phyloP scores from a whole-genome alignment of 2,329 filamentous ascomycete genomes.

The Magnaporthiopsis poae region DNA sequence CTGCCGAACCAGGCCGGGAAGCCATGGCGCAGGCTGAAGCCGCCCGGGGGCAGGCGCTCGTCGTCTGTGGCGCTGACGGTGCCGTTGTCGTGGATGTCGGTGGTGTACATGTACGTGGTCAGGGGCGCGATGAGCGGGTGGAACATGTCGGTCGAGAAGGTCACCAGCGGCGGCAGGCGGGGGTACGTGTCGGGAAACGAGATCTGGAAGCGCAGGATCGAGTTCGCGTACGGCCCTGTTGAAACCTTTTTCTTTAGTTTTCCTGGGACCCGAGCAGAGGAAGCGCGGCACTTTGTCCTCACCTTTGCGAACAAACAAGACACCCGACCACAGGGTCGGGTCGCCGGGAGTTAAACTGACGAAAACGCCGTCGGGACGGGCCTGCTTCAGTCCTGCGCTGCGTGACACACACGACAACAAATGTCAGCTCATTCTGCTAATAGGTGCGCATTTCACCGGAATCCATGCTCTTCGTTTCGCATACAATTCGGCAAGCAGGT shows the following conservation, averaged over 20 bases:
- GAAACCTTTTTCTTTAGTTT: not conserved
- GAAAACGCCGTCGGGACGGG: conserved; percentile 78
- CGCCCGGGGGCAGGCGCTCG: conserved; percentile 74
- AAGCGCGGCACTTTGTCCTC: conserved; percentile 14
- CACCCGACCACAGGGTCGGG: conserved; percentile 75
- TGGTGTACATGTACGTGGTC: conserved; percentile 89
- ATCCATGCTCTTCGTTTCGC: conserved; percentile 21
- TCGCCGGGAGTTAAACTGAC: conserved; percentile 75
- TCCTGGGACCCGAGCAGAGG: not conserved
- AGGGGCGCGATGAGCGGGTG: conserved; percentile 85
- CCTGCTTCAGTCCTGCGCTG: conserved; percentile 71
- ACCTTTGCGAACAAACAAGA: conserved; percentile 86
- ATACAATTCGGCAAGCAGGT: conserved; percentile 74
- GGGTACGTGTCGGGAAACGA: conserved; percentile 78
- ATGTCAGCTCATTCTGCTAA: conserved; percentile 6
- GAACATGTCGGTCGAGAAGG: conserved; percentile 85
- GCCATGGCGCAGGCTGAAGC: conserved; percentile 81
- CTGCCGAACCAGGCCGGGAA: conserved; percentile 84
- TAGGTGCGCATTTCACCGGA: not conserved
- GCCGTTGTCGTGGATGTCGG: conserved; percentile 62
- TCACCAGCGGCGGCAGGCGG: conserved; percentile 67
- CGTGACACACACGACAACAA: conserved; percentile 18
- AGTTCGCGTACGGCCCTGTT: conserved; percentile 76
- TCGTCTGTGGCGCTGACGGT: conserved; percentile 76
- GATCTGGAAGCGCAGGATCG: conserved; percentile 81